Evolutionary conservation across 179 eudicot genomes (phyloP).

Genomic region (Pouteria campechiana): DNA sequence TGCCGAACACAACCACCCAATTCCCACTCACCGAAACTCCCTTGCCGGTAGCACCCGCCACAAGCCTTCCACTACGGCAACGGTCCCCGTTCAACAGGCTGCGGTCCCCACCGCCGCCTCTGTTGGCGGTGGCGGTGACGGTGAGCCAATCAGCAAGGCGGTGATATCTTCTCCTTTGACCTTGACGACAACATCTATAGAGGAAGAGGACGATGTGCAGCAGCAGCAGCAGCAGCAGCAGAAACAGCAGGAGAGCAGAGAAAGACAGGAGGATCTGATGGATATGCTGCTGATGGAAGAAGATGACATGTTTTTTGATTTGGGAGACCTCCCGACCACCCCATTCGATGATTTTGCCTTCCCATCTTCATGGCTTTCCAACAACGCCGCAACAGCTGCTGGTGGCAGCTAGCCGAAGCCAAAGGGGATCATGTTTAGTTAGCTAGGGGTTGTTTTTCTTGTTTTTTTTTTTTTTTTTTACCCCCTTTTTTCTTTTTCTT

Average conservation of each 20-base stretch:
- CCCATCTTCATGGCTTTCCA: conserved; percentile 17
- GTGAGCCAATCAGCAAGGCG: too few species aligned
- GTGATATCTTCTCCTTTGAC: conserved; percentile 22
- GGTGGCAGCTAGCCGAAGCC: too few species aligned
- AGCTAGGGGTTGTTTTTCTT: too few species aligned
- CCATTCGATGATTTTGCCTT: conserved; percentile 11
- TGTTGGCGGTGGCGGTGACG: conserved; percentile 16
- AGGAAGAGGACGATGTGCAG: conserved; percentile 6
- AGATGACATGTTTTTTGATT: conserved; percentile 44
- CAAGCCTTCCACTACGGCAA: conserved; percentile 11
- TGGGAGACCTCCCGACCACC: conserved; percentile 27
- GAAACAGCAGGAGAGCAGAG: conserved; percentile 22
- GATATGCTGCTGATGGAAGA: conserved; percentile 17
- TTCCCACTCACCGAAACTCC: conserved; percentile 50
- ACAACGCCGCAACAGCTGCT: conserved; percentile 17
- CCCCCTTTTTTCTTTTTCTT: too few species aligned
- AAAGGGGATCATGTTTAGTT: too few species aligned
- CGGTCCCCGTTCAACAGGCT: neutral
- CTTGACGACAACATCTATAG: conserved; percentile 9
- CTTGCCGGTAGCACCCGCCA: conserved; percentile 56
- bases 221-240: too few species aligned
- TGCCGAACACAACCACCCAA: conserved; percentile 53
- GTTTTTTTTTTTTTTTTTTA: too few species aligned
- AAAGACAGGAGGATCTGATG: conserved; percentile 18
- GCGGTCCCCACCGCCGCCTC: conserved; percentile 15